Percentiles rank a stretch among this genome's conserved stretches.
Evolutionary conservation across 257 asterid genomes (phyloP).

Genomic region (Fraxinus pennsylvanica): DNA sequence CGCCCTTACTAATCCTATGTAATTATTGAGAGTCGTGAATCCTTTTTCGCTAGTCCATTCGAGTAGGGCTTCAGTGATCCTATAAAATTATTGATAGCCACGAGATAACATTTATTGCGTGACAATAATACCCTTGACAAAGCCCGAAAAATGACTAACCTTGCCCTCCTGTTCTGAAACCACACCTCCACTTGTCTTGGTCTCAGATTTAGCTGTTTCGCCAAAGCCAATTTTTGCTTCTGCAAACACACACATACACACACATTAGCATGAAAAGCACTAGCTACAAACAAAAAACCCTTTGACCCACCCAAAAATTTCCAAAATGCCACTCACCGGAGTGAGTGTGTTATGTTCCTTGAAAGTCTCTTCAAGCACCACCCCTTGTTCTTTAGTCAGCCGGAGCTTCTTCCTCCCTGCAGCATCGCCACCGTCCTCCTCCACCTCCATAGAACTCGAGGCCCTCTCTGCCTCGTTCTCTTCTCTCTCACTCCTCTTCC

Average conservation of each 20-base stretch:
- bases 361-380: constrained; percentile 85
- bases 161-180: constrained; percentile 98
- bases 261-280: background rate
- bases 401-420: constrained; percentile 90
- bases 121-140: constrained; percentile 39
- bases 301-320: background rate
- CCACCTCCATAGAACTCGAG: constrained; percentile 69
- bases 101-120: background rate
- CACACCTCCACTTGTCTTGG: constrained; percentile 98
- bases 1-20: background rate
- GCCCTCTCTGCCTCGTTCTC: constrained; percentile 76
- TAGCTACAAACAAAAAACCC: constrained; percentile 26
- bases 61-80: background rate
- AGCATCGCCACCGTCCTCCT: constrained; percentile 75
- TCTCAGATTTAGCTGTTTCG: constrained; percentile 79
- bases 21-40: background rate
- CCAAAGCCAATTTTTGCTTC: constrained; percentile 91
- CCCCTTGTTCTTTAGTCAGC: constrained; percentile 89
- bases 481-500: constrained; percentile 85
- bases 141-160: constrained; percentile 46
- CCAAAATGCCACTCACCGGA: constrained; percentile 66
- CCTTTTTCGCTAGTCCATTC: background rate
- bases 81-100: background rate
- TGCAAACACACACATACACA: constrained; percentile 32
- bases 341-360: constrained; percentile 85